These are phyloP conservation scores for Fusarium sp. DNA, from an alignment of 2,329 filamentous ascomycete genomes.

Conservation along the genomic window DNA sequence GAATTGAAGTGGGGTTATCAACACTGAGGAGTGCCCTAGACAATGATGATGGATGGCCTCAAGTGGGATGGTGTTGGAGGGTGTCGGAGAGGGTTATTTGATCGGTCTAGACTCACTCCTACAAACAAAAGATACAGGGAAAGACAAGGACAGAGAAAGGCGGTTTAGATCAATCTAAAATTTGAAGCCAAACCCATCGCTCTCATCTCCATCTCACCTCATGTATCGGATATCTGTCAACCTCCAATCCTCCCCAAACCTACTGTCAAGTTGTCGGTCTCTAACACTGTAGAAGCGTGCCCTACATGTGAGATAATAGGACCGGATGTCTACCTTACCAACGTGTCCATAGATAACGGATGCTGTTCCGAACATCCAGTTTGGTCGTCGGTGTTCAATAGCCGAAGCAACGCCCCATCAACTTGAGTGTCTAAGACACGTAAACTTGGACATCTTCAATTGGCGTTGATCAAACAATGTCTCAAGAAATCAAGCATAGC, in stretches of 20 bases:
- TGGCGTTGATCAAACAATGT: background rate
- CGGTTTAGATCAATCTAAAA: background rate
- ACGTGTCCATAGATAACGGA: background rate
- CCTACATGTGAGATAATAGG: background rate
- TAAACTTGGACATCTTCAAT: background rate
- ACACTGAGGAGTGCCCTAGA: background rate
- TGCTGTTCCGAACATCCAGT: background rate
- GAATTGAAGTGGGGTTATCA: background rate
- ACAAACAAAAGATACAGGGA: background rate
- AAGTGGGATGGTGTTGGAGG: background rate
- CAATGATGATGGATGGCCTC: too few species aligned
- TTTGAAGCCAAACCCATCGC: background rate
- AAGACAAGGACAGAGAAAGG: background rate
- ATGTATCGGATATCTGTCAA: background rate
- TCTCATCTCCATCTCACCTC: background rate
- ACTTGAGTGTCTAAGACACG: background rate
- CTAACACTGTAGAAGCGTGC: background rate
- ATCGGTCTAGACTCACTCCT: background rate
- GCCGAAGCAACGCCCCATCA: background rate
- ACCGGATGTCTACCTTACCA: background rate
- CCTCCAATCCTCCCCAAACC: background rate
- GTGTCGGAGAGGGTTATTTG: background rate
- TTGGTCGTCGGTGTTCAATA: background rate
- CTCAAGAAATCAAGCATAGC: background rate
- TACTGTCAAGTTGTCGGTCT: background rate